Conservation (phyloP, 345 rosid species). For the Angophora floribunda region DNA sequence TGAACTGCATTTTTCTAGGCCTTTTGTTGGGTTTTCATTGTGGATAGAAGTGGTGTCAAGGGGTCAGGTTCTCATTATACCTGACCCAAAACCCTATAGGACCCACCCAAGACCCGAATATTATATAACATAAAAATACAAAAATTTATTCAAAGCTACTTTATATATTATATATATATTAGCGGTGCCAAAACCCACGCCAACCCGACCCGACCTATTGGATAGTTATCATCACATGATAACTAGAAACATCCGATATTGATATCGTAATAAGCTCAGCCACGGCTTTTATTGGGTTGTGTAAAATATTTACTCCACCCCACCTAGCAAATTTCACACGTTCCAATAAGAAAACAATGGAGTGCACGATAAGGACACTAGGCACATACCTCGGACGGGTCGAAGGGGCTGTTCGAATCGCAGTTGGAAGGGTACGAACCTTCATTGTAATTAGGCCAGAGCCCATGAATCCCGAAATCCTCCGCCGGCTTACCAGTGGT, state of each 20-base stretch:
- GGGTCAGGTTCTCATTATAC: too few species aligned
- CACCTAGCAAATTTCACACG: background rate
- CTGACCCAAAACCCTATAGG: too few species aligned
- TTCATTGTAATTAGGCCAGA: slow-evolving; percentile 84
- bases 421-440: slow-evolving; percentile 86
- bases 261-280: background rate
- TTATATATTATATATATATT: too few species aligned
- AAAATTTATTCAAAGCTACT: too few species aligned
- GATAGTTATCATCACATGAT: background rate
- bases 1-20: background rate
- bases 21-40: background rate
- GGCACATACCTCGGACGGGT: slow-evolving; percentile 35
- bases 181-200: too few species aligned
- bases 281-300: background rate
- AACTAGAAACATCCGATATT: background rate
- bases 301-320: background rate
- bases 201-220: background rate
- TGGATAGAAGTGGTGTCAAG: background rate
- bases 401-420: slow-evolving; percentile 40
- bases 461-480: slow-evolving; percentile 91
- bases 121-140: too few species aligned
- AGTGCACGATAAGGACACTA: background rate
- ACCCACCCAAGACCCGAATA: too few species aligned
- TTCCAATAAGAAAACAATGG: background rate
- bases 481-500: slow-evolving; percentile 78